phyloP scores from a whole-genome alignment of 164 flowering plant genomes.

The Chimonanthus praecox region DNA sequence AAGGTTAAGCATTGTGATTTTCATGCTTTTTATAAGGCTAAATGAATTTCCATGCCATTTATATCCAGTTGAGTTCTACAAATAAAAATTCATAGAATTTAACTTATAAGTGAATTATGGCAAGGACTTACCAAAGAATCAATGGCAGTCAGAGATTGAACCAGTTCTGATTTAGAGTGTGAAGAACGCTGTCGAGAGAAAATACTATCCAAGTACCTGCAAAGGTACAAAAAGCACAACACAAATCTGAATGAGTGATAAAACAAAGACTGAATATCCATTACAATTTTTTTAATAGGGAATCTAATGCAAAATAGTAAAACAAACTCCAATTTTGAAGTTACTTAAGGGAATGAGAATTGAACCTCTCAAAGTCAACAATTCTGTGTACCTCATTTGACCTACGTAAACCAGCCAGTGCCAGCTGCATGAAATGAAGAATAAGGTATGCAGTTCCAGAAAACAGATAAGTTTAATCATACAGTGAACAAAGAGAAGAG shows the following conservation, averaged over 20 bases:
- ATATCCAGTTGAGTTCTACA: neutral
- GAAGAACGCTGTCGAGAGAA: constrained; percentile 52
- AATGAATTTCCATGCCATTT: too few species aligned
- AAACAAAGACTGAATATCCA: neutral
- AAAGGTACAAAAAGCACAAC: constrained; percentile 2
- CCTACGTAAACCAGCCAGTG: constrained; percentile 81
- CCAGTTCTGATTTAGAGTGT: constrained; percentile 50
- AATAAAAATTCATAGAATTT: neutral
- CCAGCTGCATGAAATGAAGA: constrained; percentile 50
- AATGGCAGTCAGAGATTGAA: constrained; percentile 42
- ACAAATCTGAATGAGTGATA: constrained; percentile 2
- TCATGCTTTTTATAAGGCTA: neutral
- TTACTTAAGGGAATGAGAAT: constrained; percentile 12
- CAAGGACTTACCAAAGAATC: constrained; percentile 50
- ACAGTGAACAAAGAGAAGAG: neutral
- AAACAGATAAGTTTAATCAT: neutral
- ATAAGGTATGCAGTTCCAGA: neutral
- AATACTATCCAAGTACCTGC: constrained; percentile 66
- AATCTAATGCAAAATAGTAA: neutral
- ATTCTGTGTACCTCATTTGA: constrained; percentile 53
- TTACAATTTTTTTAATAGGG: neutral
- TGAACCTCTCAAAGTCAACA: constrained; percentile 78
- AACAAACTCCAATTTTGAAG: neutral
- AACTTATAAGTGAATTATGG: neutral
- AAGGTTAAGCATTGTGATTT: neutral